Evolutionary conservation across 2,329 filamentous ascomycete species (phyloP).

Genomic region (Calycina marina): DNA sequence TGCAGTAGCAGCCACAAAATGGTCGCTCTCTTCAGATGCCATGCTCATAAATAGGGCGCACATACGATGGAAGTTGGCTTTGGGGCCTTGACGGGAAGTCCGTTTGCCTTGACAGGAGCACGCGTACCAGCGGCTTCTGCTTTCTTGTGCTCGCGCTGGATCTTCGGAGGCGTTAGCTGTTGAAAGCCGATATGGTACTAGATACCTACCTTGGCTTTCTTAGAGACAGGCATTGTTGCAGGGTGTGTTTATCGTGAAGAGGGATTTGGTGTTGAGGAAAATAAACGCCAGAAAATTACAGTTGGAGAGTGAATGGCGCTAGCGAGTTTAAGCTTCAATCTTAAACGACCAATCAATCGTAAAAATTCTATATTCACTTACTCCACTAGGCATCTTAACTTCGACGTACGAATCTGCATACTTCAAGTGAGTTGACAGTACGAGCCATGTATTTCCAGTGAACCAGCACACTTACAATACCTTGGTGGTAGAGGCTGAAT

Average conservation of each 20-base stretch:
- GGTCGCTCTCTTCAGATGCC: too few species aligned
- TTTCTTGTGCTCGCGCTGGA: constrained; percentile 39
- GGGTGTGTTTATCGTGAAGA: background rate
- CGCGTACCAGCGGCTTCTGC: constrained; percentile 39
- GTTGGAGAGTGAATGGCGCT: background rate
- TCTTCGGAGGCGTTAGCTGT: constrained; percentile 19
- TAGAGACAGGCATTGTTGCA: constrained; percentile 30
- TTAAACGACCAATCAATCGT: background rate
- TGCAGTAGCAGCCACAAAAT: too few species aligned
- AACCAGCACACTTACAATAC: too few species aligned
- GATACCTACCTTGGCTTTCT: constrained; percentile 29
- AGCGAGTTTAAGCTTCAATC: background rate
- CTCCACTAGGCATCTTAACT: background rate
- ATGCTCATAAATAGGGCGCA: too few species aligned
- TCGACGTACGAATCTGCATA: too few species aligned
- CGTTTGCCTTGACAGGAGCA: constrained; percentile 37
- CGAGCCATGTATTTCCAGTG: too few species aligned
- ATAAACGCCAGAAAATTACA: background rate
- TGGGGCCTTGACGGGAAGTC: constrained; percentile 36
- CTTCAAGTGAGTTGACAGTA: too few species aligned
- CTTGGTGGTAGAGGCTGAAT: too few species aligned
- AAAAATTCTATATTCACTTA: background rate
- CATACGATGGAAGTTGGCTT: constrained; percentile 36
- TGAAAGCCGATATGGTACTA: background rate
- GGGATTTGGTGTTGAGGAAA: too few species aligned